Percentiles rank a stretch among this genome's conserved stretches.
phyloP scores from a whole-genome alignment of 192 early-diverging fungal genomes.

The Linnemannia hyalina region DNA sequence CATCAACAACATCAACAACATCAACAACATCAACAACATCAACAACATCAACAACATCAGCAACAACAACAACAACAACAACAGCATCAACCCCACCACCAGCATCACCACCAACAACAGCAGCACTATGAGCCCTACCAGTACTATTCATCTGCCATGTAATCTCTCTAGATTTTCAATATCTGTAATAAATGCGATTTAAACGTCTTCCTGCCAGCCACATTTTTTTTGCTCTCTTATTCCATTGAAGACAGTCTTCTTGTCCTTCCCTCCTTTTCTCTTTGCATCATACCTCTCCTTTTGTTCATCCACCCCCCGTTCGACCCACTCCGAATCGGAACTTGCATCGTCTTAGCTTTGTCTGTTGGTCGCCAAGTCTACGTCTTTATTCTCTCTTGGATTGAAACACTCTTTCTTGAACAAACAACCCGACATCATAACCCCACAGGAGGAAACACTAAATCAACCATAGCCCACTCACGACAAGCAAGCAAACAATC shows the following conservation, averaged over 20 bases:
- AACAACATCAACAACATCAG: not conserved
- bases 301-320: too few species aligned
- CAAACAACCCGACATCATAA: not conserved
- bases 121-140: not conserved
- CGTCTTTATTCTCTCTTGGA: too few species aligned
- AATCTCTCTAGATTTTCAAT: not conserved
- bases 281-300: too few species aligned
- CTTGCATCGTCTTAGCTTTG: too few species aligned
- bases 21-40: not conserved
- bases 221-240: not conserved
- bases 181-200: not conserved
- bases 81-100: not conserved
- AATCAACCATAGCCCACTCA: not conserved
- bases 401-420: not conserved
- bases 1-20: not conserved
- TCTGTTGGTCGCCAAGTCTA: too few species aligned
- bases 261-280: not conserved
- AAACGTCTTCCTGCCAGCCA: not conserved
- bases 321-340: too few species aligned
- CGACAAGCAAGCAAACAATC: not conserved
- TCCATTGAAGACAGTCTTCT: not conserved
- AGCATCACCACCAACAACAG: not conserved
- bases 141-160: not conserved
- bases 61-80: not conserved
- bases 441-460: not conserved